Percentiles rank a stretch among this genome's conserved stretches.
Evolutionary conservation across 2,329 filamentous ascomycete species (phyloP).

Genomic region (Claviceps lovelessii): DNA sequence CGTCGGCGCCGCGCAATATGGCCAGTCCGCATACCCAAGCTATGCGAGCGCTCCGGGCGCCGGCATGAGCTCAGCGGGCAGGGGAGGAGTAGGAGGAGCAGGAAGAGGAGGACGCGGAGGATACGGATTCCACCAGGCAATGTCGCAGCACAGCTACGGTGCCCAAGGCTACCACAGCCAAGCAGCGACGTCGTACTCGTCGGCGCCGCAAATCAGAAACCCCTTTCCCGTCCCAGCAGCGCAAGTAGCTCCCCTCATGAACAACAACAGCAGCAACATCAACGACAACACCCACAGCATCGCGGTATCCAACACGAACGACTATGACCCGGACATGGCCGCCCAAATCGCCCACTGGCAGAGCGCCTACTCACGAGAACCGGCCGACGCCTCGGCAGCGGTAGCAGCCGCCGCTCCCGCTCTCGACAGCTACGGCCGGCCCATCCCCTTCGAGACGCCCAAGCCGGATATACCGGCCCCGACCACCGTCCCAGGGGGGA

Average conservation of each 20-base stretch:
- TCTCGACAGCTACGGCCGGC: slow-evolving; percentile 20
- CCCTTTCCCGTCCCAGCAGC: slow-evolving; percentile 58
- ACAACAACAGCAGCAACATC: background rate
- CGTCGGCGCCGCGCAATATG: slow-evolving; percentile 3
- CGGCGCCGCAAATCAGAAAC: slow-evolving; percentile 54
- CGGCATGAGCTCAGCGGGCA: slow-evolving; percentile 6
- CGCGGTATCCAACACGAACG: slow-evolving; percentile 18
- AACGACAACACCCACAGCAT: slow-evolving; percentile 1
- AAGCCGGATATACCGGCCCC: slow-evolving; percentile 21
- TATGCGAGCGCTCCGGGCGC: slow-evolving; percentile 22
- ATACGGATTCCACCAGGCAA: slow-evolving; percentile 5
- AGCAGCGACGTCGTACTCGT: slow-evolving; percentile 27
- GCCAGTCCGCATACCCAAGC: slow-evolving; percentile 9
- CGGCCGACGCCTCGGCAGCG: slow-evolving; percentile 13
- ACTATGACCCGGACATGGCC: slow-evolving; percentile 64
- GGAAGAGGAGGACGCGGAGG: background rate
- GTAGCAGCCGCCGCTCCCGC: slow-evolving; percentile 15
- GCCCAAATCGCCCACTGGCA: slow-evolving; percentile 93
- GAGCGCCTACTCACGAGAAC: slow-evolving; percentile 53
- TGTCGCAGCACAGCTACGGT: slow-evolving; percentile 19
- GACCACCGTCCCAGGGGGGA: slow-evolving; percentile 31
- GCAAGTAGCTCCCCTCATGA: slow-evolving; percentile 17
- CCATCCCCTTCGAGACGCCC: slow-evolving; percentile 13
- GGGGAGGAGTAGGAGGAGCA: background rate
- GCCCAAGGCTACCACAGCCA: slow-evolving; percentile 19